A percentile compares a stretch with the other conserved stretches of the same genome.
Conservation (phyloP, 2,329 filamentous ascomycete genomes). For the Neonectria ditissima region DNA sequence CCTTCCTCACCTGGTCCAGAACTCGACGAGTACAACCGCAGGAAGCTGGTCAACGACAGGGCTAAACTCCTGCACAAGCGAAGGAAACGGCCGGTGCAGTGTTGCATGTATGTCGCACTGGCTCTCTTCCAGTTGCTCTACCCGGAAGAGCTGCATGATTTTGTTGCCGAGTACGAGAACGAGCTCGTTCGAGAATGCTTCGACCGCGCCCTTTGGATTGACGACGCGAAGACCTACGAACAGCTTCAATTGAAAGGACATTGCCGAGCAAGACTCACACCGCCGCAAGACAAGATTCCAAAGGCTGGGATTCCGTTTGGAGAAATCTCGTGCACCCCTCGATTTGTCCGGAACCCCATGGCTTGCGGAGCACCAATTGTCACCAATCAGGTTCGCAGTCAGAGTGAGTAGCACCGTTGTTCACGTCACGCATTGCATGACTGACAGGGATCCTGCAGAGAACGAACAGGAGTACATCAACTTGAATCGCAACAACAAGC, state of each 20-base stretch:
- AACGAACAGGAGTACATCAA: conserved; percentile 31
- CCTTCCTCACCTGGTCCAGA: conserved; percentile 6
- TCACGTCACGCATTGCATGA: not conserved
- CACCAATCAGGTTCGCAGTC: conserved; percentile 26
- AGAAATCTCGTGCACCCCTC: conserved; percentile 26
- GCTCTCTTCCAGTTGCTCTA: conserved; percentile 30
- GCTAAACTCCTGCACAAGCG: conserved; percentile 21
- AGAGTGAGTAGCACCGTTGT: conserved; percentile 25
- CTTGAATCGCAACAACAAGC: conserved; percentile 30
- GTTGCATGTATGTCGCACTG: conserved; percentile 34
- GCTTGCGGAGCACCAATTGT: conserved; percentile 30
- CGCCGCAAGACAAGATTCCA: conserved; percentile 28
- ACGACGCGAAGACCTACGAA: conserved; percentile 36
- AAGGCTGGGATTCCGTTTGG: conserved; percentile 21
- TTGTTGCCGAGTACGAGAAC: conserved; percentile 36
- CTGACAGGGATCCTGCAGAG: conserved; percentile 14
- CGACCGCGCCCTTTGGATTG: conserved; percentile 26
- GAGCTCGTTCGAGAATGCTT: conserved; percentile 32
- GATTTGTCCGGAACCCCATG: conserved; percentile 30
- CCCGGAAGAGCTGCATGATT: conserved; percentile 27
- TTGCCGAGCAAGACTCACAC: conserved; percentile 28
- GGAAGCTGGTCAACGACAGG: conserved; percentile 27
- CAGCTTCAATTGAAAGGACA: conserved; percentile 28
- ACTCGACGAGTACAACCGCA: conserved; percentile 25
- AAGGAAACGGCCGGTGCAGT: conserved; percentile 33